phyloP scores from a whole-genome alignment of 1,284 basidiomycete genomes.

The Austroboletus novae-zelandiae region DNA sequence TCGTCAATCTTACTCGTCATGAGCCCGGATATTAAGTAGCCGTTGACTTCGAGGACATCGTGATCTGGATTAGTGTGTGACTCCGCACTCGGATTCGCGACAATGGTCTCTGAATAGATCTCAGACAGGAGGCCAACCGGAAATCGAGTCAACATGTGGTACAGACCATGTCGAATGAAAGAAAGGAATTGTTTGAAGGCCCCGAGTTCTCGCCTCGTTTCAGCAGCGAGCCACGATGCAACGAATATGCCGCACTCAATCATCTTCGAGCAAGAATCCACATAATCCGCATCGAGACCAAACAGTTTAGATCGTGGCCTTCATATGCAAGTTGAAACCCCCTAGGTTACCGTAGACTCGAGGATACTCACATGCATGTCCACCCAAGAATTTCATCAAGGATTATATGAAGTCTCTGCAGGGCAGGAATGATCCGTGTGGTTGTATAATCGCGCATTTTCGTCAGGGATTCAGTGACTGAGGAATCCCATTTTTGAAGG shows the following conservation, averaged over 20 bases:
- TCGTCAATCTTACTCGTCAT: slow-evolving; percentile 66
- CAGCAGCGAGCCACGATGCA: slow-evolving; percentile 63
- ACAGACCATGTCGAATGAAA: slow-evolving; percentile 73
- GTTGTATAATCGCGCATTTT: slow-evolving; percentile 73
- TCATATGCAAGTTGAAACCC: slow-evolving; percentile 15
- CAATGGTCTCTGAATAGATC: slow-evolving; percentile 34
- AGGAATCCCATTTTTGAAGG: slow-evolving; percentile 76
- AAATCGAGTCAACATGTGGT: slow-evolving; percentile 16
- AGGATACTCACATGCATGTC: slow-evolving; percentile 60
- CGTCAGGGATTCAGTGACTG: slow-evolving; percentile 63
- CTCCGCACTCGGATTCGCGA: slow-evolving; percentile 45
- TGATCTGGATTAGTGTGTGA: slow-evolving; percentile 52
- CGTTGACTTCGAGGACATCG: slow-evolving; percentile 77
- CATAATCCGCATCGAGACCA: slow-evolving; percentile 47
- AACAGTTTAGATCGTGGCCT: slow-evolving; percentile 54
- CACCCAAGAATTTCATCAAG: slow-evolving; percentile 75
- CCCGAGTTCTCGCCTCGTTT: slow-evolving; percentile 61
- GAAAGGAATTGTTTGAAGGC: slow-evolving; percentile 74
- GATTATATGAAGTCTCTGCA: slow-evolving; percentile 70
- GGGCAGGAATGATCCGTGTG: slow-evolving; percentile 65
- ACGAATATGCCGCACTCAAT: slow-evolving; percentile 57
- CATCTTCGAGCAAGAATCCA: slow-evolving; percentile 51
- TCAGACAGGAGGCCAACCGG: slow-evolving; percentile 14
- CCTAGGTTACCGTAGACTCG: slow-evolving; percentile 7
- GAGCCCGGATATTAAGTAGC: slow-evolving; percentile 72